A percentile compares a stretch with the other conserved stretches of the same genome.
Evolutionary conservation across 805 yeast species (phyloP).

Genomic region (Sporopachydermia lactativora): DNA sequence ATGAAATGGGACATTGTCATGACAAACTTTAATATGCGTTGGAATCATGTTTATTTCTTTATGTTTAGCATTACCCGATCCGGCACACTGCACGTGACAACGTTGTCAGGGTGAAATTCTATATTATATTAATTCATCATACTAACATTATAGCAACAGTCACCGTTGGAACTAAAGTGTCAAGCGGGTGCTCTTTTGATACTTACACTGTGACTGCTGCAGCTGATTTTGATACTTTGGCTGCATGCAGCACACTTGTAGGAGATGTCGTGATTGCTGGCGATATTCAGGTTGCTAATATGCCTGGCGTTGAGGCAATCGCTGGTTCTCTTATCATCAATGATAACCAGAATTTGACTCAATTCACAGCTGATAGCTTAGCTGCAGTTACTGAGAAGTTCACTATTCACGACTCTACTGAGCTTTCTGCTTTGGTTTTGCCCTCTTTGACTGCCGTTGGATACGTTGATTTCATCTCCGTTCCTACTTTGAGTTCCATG

Average conservation of each 20-base stretch:
- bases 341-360: conserved; percentile 48
- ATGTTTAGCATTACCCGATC: too few relatives aligned
- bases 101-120: too few relatives aligned
- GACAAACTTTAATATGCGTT: too few relatives aligned
- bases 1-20: too few relatives aligned
- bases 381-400: conserved; percentile 62
- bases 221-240: conserved; percentile 57
- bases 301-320: conserved; percentile 64
- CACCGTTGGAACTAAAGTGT: not conserved
- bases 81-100: too few relatives aligned
- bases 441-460: conserved; percentile 77
- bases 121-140: too few relatives aligned
- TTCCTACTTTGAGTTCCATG: conserved; percentile 67
- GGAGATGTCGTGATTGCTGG: conserved; percentile 70
- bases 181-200: conserved; percentile 44
- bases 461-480: conserved; percentile 61
- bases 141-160: too few relatives aligned
- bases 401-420: conserved; percentile 45
- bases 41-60: too few relatives aligned
- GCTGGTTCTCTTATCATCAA: conserved; percentile 59
- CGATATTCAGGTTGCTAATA: conserved; percentile 35
- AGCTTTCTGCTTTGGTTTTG: conserved; percentile 52
- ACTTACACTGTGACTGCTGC: conserved; percentile 65
- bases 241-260: conserved; percentile 63
- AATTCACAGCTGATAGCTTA: conserved; percentile 69